Base-by-base conservation (phyloP, 2,329 filamentous ascomycete species). In the Fusarium nelsonii region DNA sequence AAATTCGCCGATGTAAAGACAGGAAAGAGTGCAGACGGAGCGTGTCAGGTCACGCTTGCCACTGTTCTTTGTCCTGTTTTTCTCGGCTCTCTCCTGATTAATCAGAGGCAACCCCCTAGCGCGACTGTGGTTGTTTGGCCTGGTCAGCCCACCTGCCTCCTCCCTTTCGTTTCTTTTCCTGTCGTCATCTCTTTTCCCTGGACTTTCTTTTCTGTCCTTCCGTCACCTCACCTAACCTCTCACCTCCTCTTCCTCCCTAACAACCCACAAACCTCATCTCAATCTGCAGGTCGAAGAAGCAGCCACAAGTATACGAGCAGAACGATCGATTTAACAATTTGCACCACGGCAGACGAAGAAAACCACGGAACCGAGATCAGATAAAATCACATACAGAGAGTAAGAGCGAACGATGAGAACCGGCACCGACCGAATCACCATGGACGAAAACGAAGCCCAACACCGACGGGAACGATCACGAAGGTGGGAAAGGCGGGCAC, bases 141-240 rank as follows among this genome's bases (percentile, higher is more conserved):
- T 50, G 43, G 53, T 41, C 52, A 67, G 52, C 50, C 40, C 50
- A 23, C 23, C 44, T 39, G 18, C 32, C 23, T 32, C 43, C 43
- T 56, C 32, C 48, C 33, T 50, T 18, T 36, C 20, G 20, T 28
- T 63, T 59, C 36, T 40, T 26, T 33, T 45, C 14, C 18, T 62
- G 63, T 59, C 59, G 64, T 71, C 71, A 65, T 72, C 60, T 60
- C 46, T 63, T 54, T 50, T 48, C 60, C 63, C 61, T 55, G 43
- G 63, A 59, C 59, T 70, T 73, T 72, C 69, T 72, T 65, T 67
- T 72, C 62, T 72, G 62, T 74, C 61, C 63, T 65, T 70, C 55
- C 54, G 58, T 63, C 59, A 63, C 45, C 39, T 65, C 32, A 32
- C 53, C 34, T 59, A 41, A 18, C 52, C 41, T 53, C 36, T 53